Evolutionary conservation across 495 filamentous ascomycete species (phyloP), one percentile per base, ranked within the genome.

Genomic region (Tirmania nivea): DNA sequence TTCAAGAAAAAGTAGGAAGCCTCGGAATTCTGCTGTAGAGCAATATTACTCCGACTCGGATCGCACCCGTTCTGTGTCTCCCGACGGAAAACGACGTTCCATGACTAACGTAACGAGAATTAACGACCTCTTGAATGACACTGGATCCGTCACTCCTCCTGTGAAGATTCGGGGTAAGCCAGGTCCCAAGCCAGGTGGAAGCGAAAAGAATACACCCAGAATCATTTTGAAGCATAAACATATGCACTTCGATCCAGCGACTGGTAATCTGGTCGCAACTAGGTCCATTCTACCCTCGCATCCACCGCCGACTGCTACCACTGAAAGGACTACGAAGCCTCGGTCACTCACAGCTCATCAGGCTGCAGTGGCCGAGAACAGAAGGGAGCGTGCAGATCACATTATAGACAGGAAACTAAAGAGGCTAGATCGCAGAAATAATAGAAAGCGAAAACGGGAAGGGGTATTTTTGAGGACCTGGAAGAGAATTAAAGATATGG

Each of bases 281-380:
- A 57, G 47, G 55, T 67, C 34, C 11, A 62, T 62, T 65, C 59
- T 34, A 66, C 66, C 54, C 65, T 72, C 19, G 59, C 71, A 68
- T 48, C 74, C 75, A 1, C 75, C 73, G 3, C 75, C 73, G 12
- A 70, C 67, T 35, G 63, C 20, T 58, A 16, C 59, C 55, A 25
- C 35, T 47, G 14, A 49, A 47, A 37, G 55, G 52, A 17, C 52
- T 57, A 10, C 59, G 6, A 65, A 67, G 51, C 77, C 81, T 3
- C 77, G 90, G 7, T 89, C 87, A 4, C 74, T 93, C 17, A 97
- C 90, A 0, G 82, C 85, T 10, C 90, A 97, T 65, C 90, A 97
- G 61, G 71, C 93, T 34, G 90, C 88, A 8, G 84, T 96, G 4
- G 86, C 94, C 59, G 77, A 81, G 49, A 94, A 94, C 63, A 76